Conservation (phyloP, 1,284 basidiomycete species). For the Hypsizygus ulmarius region DNA sequence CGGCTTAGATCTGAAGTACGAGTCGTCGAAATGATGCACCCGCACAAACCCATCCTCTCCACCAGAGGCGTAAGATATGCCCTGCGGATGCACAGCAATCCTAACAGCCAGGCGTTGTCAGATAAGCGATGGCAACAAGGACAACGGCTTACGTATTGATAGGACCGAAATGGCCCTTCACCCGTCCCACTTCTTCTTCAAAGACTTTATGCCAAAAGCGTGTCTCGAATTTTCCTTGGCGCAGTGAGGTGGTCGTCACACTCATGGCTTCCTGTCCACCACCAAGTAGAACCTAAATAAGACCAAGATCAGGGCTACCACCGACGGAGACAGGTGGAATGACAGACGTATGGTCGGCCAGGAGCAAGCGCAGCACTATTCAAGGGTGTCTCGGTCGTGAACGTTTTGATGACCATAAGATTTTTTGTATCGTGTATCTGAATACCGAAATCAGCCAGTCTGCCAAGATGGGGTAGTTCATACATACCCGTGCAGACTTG, state of each 20-base stretch:
- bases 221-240: constrained; percentile 98
- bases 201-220: constrained; percentile 99
- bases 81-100: constrained; percentile 90
- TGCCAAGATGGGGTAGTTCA: constrained; percentile 2
- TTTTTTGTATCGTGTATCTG: constrained; percentile 91
- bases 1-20: constrained; percentile 85
- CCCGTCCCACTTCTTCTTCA: constrained; percentile 96
- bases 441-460: constrained; percentile 3
- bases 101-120: constrained; percentile 34
- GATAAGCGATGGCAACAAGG: constrained; percentile 7
- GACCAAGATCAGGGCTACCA: not conserved
- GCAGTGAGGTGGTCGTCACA: constrained; percentile 91
- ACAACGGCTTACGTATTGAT: constrained; percentile 82
- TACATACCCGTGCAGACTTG: constrained; percentile 85
- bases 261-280: constrained; percentile 98
- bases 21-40: constrained; percentile 90
- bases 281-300: constrained; percentile 75
- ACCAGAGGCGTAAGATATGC: constrained; percentile 89
- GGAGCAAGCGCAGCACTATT: constrained; percentile 93
- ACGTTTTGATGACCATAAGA: constrained; percentile 91
- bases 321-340: constrained; percentile 1
- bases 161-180: constrained; percentile 96
- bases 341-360: constrained; percentile 74
- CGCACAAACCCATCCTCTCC: constrained; percentile 96
- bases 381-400: constrained; percentile 89